phyloP scores from a whole-genome alignment of 2,329 filamentous ascomycete genomes.

The Claviceps fusiformis region DNA sequence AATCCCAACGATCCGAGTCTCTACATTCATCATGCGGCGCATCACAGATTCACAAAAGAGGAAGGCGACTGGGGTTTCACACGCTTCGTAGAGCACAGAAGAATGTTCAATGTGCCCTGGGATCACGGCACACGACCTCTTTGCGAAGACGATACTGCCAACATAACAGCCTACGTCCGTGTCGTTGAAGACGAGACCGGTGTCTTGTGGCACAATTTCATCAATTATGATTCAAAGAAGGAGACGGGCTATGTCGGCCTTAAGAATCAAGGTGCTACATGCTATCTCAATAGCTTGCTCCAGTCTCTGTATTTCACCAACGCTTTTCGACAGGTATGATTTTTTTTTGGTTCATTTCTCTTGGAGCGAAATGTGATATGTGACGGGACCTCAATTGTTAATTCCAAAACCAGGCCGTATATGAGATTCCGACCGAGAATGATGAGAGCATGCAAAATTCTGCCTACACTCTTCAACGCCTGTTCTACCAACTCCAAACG shows the following conservation, averaged over 20 bases:
- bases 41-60: conserved; percentile 89
- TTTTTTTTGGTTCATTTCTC: neutral
- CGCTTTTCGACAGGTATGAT: conserved; percentile 70
- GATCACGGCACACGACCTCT: conserved; percentile 56
- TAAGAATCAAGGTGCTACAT: conserved; percentile 91
- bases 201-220: conserved; percentile 81
- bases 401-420: conserved; percentile 56
- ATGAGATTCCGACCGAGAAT: conserved; percentile 85
- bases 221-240: conserved; percentile 97
- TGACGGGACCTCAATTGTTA: conserved; percentile 4
- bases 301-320: conserved; percentile 83
- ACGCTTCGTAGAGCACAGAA: conserved; percentile 78
- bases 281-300: conserved; percentile 73
- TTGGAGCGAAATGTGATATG: neutral
- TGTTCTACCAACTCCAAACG: conserved; percentile 92
- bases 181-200: conserved; percentile 79
- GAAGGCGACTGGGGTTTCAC: conserved; percentile 99
- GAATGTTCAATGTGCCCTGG: conserved; percentile 69
- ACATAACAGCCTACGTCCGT: conserved; percentile 71
- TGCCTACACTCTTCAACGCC: conserved; percentile 80
- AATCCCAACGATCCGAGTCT: conserved; percentile 87
- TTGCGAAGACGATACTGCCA: conserved; percentile 62
- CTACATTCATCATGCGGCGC: conserved; percentile 68
- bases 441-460: conserved; percentile 75
- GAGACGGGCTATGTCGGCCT: conserved; percentile 94